Evolutionary conservation across 2,329 filamentous ascomycete species (phyloP), one percentile per base, ranked within the genome.

Genomic region (Aurifilum marmelostoma): DNA sequence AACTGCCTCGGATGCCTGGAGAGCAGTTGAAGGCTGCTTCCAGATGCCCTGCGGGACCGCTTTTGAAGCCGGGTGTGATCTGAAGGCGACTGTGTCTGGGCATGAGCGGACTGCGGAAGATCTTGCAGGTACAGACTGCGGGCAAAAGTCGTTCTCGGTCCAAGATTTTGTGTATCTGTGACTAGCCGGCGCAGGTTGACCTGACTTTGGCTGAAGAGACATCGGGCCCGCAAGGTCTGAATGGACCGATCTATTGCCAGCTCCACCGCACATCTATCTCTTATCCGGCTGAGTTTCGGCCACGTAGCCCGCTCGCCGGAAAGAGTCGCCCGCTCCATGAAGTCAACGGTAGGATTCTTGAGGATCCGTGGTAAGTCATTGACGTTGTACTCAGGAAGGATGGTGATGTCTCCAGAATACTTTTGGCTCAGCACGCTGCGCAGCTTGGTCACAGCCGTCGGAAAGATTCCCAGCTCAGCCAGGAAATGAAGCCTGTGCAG

Each of bases 341-440:
- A 98, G 5, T 94, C 92, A 0, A 89, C 82, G 0, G 91, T 94
- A 1, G 95, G 95, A 69, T 98, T 98, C 72, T 87, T 91, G 59
- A 98, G 83, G 34, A 97, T 89, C 11, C 87, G 86, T 0, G 92
- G 90, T 29, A 97, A 87, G 71, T 97, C 91, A 9, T 89, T 85
- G 65, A 91, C 88, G 5, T 87, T 87, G 69, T 97, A 90, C 66
- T 93, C 89, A 0, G 94, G 94, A 41, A 97, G 84, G 66, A 98
- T 97, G 59, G 94, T 98, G 76, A 98, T 97, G 78, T 98, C 94
- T 8, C 95, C 95, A 2, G 92, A 94, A 76, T 98, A 98, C 72
- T 92, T 93, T 75, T 98, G 95, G 72, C 90, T 94, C 63, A 98
- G 84, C 21, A 98, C 89, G 1, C 92, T 94, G 56, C 89, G 87